These are phyloP conservation scores for Leishmania tropica DNA, from an alignment of 208 protist genomes.

Conservation along the genomic window DNA sequence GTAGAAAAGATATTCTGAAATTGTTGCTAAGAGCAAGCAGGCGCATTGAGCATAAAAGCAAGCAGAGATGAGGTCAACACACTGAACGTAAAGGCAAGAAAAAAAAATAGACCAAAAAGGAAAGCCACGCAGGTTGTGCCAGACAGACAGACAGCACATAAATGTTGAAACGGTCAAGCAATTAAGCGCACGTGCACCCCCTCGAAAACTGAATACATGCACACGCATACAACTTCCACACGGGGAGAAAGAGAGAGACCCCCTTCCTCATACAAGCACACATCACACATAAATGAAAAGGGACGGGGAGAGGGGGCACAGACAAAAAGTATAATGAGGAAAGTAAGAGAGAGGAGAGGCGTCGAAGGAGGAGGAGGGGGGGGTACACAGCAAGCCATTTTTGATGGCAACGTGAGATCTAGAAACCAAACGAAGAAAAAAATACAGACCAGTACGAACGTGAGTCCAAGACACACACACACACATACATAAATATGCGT, in stretches of 20 bases:
- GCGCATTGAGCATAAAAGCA: not conserved
- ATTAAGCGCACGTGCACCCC: not conserved
- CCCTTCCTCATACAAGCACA: no score
- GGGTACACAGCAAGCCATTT: not conserved
- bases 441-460: not conserved
- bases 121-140: not conserved
- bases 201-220: not conserved
- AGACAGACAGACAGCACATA: not conserved
- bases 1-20: not conserved
- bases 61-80: not conserved
- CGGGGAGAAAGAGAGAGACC: not conserved
- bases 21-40: not conserved
- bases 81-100: not conserved
- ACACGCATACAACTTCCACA: not conserved
- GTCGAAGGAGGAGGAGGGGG: not conserved
- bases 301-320: not conserved
- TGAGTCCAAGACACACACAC: not conserved
- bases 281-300: not conserved
- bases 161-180: not conserved
- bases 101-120: not conserved
- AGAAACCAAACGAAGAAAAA: slow-evolving; percentile 19
- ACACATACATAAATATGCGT: slow-evolving; percentile 10
- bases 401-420: not conserved
- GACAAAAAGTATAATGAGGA: not conserved
- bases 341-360: not conserved